Base-by-base conservation (phyloP, 2,329 filamentous ascomycete genomes). In the Sporothrix brasiliensis region DNA sequence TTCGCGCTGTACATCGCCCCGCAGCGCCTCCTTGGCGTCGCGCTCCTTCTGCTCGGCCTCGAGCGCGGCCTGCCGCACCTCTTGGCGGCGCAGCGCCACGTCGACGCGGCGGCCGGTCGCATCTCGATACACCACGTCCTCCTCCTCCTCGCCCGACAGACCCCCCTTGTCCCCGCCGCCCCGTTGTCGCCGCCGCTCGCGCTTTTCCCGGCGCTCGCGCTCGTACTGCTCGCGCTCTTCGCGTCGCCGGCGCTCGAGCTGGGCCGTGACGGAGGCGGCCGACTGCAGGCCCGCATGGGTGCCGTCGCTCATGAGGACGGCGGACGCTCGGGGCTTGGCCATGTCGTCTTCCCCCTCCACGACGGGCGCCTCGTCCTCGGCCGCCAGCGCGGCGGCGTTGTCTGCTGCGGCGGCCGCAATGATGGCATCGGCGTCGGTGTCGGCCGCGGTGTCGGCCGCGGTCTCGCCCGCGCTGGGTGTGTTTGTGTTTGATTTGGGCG, bases 121-220 rank as follows among this genome's bases (percentile, higher is more conserved):
- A 80, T 99, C 95, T 75, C 95, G 91, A 79, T 98, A 97, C 30
- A 97, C 93, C 30, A 97, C 93, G 0, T 94, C 97, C 80, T 97
- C 93, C 80, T 97, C 93, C 44, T 87, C 86, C 70, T 83, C 81
- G 53, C 78, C 73, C 78, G 83, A 66, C 24, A 4, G 34, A 9
- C 6, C 34, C 4, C 6, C 34, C 34, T 34, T 34, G 34, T 34
- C 41, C 6, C 27, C 44, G 47, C 82, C 80, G 50, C 78, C 34
- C 58, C 69, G 44, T 53, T 63, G 13, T n/a, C 60, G 82, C 16
- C 81, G 81, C n/a, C 80, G 79, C 56, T 69, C 74, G 21, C 70
- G 68, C 56, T 73, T 72, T 52, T 75, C 76, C 4, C 69, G 68
- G 44, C 74, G 70, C 67, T 77, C 73, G 7, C 69, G 71, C 60